Base-by-base conservation (phyloP, 2,329 filamentous ascomycete genomes). In the Lachnellula subtilissima region DNA sequence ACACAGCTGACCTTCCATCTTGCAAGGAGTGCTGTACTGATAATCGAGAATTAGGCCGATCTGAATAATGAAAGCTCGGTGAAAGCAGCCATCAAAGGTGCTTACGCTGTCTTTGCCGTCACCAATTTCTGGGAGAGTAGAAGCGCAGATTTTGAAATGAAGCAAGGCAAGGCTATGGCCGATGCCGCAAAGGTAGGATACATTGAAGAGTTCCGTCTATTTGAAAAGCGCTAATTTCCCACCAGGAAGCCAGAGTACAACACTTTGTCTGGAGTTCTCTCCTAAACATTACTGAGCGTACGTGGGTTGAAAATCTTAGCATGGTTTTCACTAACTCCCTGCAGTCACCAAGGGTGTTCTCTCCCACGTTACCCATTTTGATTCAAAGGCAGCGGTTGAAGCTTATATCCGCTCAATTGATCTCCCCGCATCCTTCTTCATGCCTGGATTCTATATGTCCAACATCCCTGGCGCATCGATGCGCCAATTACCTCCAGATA, bases 361-460 rank as follows among this genome's bases (percentile, higher is more conserved):
- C 4, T 50, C 70, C 23, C 64, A 73, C 45, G 74, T 79, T 32
- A 32, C 52, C 2, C 68, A 77, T 58, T 77, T 67, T 52, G 51
- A 58, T 28, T 74, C 71, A 48, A 77, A 77, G 62, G 62, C 68
- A 1, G 56, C 61, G 0, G 67, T 75, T 14, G 75, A 77, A 45
- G 65, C 70, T 12, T 71, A 71, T 9, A 68, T 72, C 39, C 58
- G 69, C 32, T 52, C 60, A 11, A 63, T 65, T n/a, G 73, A 72
- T 0, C 67, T 82, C 4, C 73, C 75, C 11, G 74, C 73, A 48
- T 73, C 78, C 0, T 82, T 78, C 65, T 75, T 78, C 59, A 68
- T 75, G 3, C 75, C 78, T 0, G 80, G 72, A 0, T 73, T 71
- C 40, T 83, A 79, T 58, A 81, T 82, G 78, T 73, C 75, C 60